Evolutionary conservation across 345 rosid genomes (phyloP).

Genomic region (Trapa bicornis): DNA sequence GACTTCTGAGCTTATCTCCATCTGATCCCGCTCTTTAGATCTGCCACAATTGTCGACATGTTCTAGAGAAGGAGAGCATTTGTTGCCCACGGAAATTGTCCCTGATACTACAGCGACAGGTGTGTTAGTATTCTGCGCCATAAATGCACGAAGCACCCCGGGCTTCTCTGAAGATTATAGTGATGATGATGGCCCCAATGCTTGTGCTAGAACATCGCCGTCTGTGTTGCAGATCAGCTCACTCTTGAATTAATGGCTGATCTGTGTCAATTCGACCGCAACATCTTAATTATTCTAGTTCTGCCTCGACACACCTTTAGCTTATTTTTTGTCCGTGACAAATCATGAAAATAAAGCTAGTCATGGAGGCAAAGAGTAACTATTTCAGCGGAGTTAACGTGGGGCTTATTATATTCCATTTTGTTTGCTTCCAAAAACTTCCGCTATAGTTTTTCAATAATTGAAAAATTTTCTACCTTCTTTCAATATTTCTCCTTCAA

Average conservation of each 20-base stretch:
- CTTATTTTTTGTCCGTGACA: constrained; percentile 22
- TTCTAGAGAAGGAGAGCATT: too few relatives aligned
- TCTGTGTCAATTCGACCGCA: constrained; percentile 47
- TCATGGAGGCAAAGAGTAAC: constrained; percentile 36
- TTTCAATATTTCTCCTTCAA: too few relatives aligned
- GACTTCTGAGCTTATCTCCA: too few relatives aligned
- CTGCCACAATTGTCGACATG: too few relatives aligned
- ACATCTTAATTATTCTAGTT: constrained; percentile 8
- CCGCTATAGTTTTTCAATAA: constrained; percentile 5
- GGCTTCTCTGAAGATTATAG: constrained; percentile 30
- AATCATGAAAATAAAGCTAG: constrained; percentile 27
- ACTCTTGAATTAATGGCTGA: constrained; percentile 16
- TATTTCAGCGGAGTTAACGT: constrained; percentile 28
- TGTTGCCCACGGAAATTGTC: too few relatives aligned
- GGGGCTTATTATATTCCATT: constrained; percentile 18
- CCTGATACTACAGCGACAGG: neutral
- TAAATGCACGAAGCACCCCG: constrained; percentile 27
- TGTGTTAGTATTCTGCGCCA: neutral
- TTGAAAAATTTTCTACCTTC: neutral
- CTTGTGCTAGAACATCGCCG: constrained; percentile 36
- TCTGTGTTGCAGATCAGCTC: constrained; percentile 52
- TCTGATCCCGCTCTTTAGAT: too few relatives aligned
- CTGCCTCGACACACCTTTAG: constrained; percentile 46
- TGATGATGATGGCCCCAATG: constrained; percentile 50
- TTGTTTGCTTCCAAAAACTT: constrained; percentile 36